These are phyloP conservation scores for Pleurotus cornucopiae DNA, from an alignment of 768 basidiomycete genomes.

Conservation along the genomic window DNA sequence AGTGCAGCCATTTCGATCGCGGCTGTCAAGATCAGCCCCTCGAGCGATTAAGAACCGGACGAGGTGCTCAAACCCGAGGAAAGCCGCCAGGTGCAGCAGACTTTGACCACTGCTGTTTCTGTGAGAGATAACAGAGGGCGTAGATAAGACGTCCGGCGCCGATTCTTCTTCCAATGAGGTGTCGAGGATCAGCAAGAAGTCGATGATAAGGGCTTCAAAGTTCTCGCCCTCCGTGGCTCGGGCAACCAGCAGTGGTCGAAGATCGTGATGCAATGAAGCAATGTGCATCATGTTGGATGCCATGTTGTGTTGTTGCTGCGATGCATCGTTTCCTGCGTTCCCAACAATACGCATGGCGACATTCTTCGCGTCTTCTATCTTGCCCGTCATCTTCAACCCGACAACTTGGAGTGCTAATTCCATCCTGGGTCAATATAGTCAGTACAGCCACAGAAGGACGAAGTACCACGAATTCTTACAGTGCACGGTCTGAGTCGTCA, in stretches of 20 bases:
- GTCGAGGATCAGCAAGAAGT: conserved; percentile 79
- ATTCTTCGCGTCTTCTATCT: conserved; percentile 89
- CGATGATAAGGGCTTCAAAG: conserved; percentile 74
- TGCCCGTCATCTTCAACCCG: conserved; percentile 94
- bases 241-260: conserved; percentile 53
- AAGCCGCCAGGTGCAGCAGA: conserved; percentile 80
- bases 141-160: conserved; percentile 37
- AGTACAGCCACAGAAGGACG: conserved; percentile 9
- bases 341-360: conserved; percentile 93
- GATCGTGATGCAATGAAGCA: conserved; percentile 42
- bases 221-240: conserved; percentile 52
- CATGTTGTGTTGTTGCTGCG: conserved; percentile 29
- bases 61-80: conserved; percentile 72
- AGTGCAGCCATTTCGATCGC: conserved; percentile 89
- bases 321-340: conserved; percentile 52
- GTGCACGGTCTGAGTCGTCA: conserved; percentile 83
- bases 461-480: conserved; percentile 49
- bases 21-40: conserved; percentile 73
- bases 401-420: conserved; percentile 94
- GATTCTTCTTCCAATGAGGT: conserved; percentile 42
- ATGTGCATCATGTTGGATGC: conserved; percentile 51
- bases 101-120: conserved; percentile 75
- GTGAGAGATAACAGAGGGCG: conserved; percentile 62
- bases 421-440: conserved; percentile 54
- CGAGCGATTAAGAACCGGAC: conserved; percentile 67